A percentile compares a stretch with the other conserved stretches of the same genome.
Evolutionary conservation across 1,284 basidiomycete species (phyloP).

Genomic region (Lignosus rhinocerotis): DNA sequence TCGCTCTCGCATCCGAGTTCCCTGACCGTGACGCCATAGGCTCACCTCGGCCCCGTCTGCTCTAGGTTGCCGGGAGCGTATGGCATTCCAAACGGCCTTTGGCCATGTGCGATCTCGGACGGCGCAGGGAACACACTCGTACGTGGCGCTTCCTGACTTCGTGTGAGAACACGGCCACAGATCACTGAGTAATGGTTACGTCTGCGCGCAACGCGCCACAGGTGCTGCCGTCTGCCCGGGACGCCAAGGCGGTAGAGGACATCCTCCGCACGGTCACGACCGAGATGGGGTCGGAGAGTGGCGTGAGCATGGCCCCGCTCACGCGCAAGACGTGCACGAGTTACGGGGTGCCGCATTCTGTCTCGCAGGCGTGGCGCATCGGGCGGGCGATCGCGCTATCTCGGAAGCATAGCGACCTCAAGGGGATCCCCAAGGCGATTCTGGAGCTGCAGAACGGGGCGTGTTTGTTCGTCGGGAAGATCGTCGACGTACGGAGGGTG

Average conservation of each 20-base stretch:
- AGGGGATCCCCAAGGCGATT: conserved; percentile 48
- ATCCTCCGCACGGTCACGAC: conserved; percentile 35
- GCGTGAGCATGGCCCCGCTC: conserved; percentile 43
- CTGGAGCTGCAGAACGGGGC: conserved; percentile 50
- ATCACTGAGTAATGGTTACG: background rate
- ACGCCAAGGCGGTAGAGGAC: conserved; percentile 31
- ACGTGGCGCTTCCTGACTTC: conserved; percentile 4
- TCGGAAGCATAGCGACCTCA: conserved; percentile 37
- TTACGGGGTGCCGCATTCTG: conserved; percentile 45
- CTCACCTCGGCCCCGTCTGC: background rate
- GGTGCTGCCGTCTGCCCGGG: conserved; percentile 33
- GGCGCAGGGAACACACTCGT: conserved; percentile 44
- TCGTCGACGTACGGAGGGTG: conserved; percentile 47
- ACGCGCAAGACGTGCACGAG: conserved; percentile 35
- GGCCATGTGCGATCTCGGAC: conserved; percentile 47
- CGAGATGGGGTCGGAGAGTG: conserved; percentile 46
- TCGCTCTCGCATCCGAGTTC: too few species aligned
- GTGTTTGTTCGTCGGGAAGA: conserved; percentile 56
- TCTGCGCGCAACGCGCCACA: conserved; percentile 1
- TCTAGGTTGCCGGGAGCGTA: conserved; percentile 42
- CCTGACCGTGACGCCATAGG: background rate
- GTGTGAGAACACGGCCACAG: too few species aligned
- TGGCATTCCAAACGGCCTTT: conserved; percentile 37
- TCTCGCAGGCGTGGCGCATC: conserved; percentile 56
- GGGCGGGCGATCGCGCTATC: conserved; percentile 40